Percentiles rank a stretch among this genome's conserved stretches.
Evolutionary conservation across 352 stramenopile genomes (phyloP).

Genomic region (Pythium aristosporum): DNA sequence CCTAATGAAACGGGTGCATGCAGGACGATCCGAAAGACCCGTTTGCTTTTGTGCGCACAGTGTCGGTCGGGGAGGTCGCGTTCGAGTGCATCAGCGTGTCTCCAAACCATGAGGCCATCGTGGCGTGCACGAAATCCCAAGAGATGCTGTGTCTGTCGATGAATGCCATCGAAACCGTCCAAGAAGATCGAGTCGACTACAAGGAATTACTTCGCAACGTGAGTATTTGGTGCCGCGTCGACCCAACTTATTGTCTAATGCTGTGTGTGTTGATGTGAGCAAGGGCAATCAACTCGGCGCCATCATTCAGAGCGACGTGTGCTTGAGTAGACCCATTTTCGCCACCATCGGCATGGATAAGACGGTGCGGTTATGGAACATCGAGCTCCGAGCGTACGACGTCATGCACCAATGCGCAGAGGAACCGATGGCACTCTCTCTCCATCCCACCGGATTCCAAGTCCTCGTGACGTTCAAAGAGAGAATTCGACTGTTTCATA

Average conservation of each 20-base stretch:
- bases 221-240: conserved; percentile 8
- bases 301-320: conserved; percentile 77
- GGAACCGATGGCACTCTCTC: conserved; percentile 54
- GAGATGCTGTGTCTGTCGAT: conserved; percentile 68
- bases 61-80: conserved; percentile 67
- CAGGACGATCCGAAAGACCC: conserved; percentile 79
- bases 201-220: conserved; percentile 58
- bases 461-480: conserved; percentile 79
- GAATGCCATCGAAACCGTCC: conserved; percentile 71
- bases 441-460: conserved; percentile 75
- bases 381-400: conserved; percentile 61
- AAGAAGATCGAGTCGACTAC: conserved; percentile 72
- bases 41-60: conserved; percentile 69
- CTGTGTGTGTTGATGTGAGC: no score
- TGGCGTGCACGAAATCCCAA: conserved; percentile 65
- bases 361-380: conserved; percentile 89
- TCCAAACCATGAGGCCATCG: conserved; percentile 57
- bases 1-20: neutral
- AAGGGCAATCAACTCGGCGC: conserved; percentile 62
- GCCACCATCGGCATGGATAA: conserved; percentile 82
- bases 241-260: no score
- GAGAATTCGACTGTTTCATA: conserved; percentile 67
- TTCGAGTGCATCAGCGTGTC: conserved; percentile 77
- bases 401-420: conserved; percentile 60
- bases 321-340: conserved; percentile 80